These are phyloP conservation scores for Plasmodium sp. DNA, from an alignment of 169 alveolate genomes.

Conservation along the genomic window DNA sequence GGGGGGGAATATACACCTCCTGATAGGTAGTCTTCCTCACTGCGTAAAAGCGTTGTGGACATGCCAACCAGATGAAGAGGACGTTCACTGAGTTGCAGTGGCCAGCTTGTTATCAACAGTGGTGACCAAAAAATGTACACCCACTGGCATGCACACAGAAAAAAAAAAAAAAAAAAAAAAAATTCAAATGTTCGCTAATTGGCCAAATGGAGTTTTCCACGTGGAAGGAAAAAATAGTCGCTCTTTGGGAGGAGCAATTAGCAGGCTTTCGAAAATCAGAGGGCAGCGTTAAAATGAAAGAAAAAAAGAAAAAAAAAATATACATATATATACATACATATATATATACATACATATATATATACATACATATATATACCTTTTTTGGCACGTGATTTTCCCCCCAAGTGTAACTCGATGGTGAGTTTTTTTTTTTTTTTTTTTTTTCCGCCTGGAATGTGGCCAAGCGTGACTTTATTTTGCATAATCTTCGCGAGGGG, in stretches of 20 bases:
- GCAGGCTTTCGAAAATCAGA: neutral
- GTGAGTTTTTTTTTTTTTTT: neutral
- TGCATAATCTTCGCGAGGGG: neutral
- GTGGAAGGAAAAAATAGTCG: neutral
- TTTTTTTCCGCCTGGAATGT: neutral
- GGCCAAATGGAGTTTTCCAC: neutral
- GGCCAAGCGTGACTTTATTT: neutral
- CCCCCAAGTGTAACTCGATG: neutral
- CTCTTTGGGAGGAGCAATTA: neutral
- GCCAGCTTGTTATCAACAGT: neutral
- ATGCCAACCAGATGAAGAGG: neutral
- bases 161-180: neutral
- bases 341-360: neutral
- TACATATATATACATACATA: too few species aligned
- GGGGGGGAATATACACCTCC: neutral
- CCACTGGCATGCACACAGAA: neutral
- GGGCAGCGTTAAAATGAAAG: neutral
- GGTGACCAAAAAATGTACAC: neutral
- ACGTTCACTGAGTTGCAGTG: neutral
- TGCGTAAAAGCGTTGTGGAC: neutral
- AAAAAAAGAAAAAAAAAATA: neutral
- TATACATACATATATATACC: neutral
- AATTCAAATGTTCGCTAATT: neutral
- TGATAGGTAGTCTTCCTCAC: neutral
- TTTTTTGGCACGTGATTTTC: neutral